Conservation (phyloP, 495 filamentous ascomycete species). For the Talaromyces adpressus region DNA sequence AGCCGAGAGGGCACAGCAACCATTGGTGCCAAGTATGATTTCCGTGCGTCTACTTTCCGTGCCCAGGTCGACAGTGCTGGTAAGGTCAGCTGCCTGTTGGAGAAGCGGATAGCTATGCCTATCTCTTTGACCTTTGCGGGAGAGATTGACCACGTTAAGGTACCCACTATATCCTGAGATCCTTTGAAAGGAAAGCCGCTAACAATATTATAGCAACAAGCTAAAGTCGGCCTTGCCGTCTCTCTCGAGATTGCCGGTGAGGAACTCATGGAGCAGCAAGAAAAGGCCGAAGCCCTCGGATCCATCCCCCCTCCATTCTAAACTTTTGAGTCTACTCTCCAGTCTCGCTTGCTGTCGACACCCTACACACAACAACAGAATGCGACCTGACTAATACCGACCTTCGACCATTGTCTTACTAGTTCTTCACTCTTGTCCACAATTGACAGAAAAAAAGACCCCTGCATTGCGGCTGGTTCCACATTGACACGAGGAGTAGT, state of each 20-base stretch:
- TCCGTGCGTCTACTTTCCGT: constrained; percentile 87
- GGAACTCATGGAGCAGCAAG: constrained; percentile 88
- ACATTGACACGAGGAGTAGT: constrained; percentile 5
- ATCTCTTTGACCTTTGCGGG: constrained; percentile 91
- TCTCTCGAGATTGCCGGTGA: constrained; percentile 86
- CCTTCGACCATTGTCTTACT: constrained; percentile 34
- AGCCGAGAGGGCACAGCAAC: constrained; percentile 83
- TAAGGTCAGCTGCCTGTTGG: constrained; percentile 83
- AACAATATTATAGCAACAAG: constrained; percentile 61
- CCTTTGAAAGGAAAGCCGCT: background rate
- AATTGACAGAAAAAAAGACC: background rate
- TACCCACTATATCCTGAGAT: constrained; percentile 27
- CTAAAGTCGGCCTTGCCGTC: constrained; percentile 90
- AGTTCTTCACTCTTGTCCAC: constrained; percentile 32
- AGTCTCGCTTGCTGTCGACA: background rate
- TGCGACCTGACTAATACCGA: background rate
- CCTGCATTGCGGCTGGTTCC: constrained; percentile 7
- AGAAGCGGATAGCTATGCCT: constrained; percentile 88
- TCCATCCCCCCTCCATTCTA: constrained; percentile 50
- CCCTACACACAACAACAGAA: background rate
- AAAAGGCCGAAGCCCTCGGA: constrained; percentile 47
- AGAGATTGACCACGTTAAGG: constrained; percentile 94
- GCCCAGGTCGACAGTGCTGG: constrained; percentile 94
- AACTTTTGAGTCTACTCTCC: constrained; percentile 12
- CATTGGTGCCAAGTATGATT: constrained; percentile 96